Evolutionary conservation across 2,329 filamentous ascomycete species (phyloP), one percentile per base, ranked within the genome.

Genomic region (Xylaria sp.): DNA sequence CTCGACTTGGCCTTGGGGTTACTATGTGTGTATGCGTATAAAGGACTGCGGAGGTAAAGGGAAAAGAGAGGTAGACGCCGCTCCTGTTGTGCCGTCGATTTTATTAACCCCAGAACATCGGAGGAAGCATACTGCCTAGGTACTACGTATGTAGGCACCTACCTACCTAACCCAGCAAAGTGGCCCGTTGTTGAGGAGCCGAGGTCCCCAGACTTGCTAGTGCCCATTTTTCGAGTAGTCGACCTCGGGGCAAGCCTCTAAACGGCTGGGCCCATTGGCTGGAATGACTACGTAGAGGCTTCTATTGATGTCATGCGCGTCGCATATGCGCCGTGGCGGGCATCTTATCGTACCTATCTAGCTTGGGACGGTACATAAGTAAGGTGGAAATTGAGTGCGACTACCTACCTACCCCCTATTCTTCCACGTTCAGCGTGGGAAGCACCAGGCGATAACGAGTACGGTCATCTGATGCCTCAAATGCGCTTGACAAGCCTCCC

Each of bases 161-260:
- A 5, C 38, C 38, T 39, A 39, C 38, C 38, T 39, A 39, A 17
- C 13, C 18, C 16, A 34, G 7, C 7, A 34, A 34, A 34, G 13
- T 39, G 38, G 18, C 38, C 18, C 6, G n/a, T 17, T 20, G 40
- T 19, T 21, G 34, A 26, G 11, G 45, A 39, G 22, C 37, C 44
- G 44, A 46, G 44, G 44, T 46, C 38, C 13, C 44, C 20, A 16
- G 16, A 4, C 13, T n/a, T 34, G n/a, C 44, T 19, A 20, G 29
- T 17, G 16, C 13, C 43, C 22, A 49, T 34, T 46, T 40, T 9
- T n/a, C 44, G 26, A 29, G 21, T 38, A 46, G 20, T 50, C 34
- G 45, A 55, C 57, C 57, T 57, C 54, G 57, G 57, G 50, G 54
- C 44, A 34, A 20, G 16, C 42, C 37, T 21, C 17, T 44, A 40